These are phyloP conservation scores for Posidonia oceanica DNA, from an alignment of 116 monocot species.

Conservation along the genomic window DNA sequence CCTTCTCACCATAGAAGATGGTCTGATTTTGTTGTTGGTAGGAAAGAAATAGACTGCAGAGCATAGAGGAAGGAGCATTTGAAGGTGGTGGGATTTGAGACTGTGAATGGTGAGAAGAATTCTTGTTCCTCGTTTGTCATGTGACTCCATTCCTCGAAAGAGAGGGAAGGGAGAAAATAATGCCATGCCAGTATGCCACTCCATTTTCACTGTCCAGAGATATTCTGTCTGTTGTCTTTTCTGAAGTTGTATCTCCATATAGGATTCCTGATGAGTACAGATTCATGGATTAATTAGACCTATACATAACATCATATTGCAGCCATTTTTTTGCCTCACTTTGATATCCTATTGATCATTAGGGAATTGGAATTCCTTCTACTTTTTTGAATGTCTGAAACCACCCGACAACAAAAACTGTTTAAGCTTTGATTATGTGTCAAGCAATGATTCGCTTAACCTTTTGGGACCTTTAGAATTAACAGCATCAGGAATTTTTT, in stretches of 20 bases:
- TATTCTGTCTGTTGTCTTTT: constrained; percentile 8
- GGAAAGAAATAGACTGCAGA: background rate
- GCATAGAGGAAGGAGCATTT: background rate
- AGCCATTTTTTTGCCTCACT: background rate
- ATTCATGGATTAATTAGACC: background rate
- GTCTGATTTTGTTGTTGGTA: background rate
- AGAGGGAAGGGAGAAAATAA: constrained; percentile 5
- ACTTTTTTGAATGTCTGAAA: background rate
- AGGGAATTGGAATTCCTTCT: background rate
- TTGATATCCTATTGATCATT: background rate
- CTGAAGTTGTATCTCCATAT: background rate
- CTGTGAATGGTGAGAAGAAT: background rate
- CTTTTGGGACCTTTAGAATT: too few relatives aligned
- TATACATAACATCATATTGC: background rate
- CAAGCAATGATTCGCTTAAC: too few relatives aligned
- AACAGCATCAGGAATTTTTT: too few relatives aligned
- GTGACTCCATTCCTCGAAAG: constrained; percentile 3
- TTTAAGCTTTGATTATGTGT: too few relatives aligned
- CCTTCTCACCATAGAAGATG: background rate
- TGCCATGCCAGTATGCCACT: background rate
- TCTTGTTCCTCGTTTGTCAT: constrained; percentile 6
- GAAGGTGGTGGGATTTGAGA: background rate
- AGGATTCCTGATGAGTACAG: constrained; percentile 2
- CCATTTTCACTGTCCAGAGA: constrained; percentile 5
- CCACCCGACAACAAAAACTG: too few relatives aligned